Conservation (phyloP, 495 filamentous ascomycete species). For the Bryoglossum gracile region DNA sequence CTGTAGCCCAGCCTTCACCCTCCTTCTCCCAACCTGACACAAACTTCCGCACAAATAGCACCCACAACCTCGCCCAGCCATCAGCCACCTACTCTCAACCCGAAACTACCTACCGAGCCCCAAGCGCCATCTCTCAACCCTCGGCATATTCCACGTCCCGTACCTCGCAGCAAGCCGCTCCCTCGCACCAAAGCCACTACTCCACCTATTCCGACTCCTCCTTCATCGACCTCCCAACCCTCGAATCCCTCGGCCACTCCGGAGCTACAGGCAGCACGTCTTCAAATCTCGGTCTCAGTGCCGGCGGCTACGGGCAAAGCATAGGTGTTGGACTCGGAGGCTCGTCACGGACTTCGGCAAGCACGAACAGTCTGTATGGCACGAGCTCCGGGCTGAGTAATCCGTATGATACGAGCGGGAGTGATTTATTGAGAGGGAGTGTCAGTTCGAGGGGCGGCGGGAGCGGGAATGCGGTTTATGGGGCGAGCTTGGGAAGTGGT, state of each 20-base stretch:
- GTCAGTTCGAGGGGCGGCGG: too few relatives aligned
- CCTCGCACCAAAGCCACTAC: conserved; percentile 46
- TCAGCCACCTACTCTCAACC: conserved; percentile 22
- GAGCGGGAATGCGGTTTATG: too few relatives aligned
- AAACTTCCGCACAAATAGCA: conserved; percentile 12
- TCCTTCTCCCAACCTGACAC: conserved; percentile 20
- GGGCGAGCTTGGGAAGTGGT: conserved; percentile 14
- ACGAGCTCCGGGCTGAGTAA: conserved; percentile 14
- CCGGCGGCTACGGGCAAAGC: conserved; percentile 20
- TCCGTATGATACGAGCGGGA: conserved; percentile 9
- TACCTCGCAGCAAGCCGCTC: conserved; percentile 28
- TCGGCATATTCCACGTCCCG: conserved; percentile 18
- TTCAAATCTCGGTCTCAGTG: conserved; percentile 8
- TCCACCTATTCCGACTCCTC: conserved; percentile 22
- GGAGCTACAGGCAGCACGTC: conserved; percentile 5
- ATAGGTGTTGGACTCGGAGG: conserved; percentile 16
- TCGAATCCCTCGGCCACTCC: conserved; percentile 36
- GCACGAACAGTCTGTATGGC: conserved; percentile 18
- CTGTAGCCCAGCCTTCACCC: conserved; percentile 25
- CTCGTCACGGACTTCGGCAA: conserved; percentile 10
- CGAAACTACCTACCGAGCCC: conserved; percentile 29
- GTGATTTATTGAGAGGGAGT: conserved; percentile 16
- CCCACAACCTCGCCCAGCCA: conserved; percentile 17
- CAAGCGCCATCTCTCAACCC: conserved; percentile 25
- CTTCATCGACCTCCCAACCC: conserved; percentile 31